Evolutionary conservation across 805 yeast species (phyloP), one percentile per base, ranked within the genome.

Genomic region (Candida peoriensis): DNA sequence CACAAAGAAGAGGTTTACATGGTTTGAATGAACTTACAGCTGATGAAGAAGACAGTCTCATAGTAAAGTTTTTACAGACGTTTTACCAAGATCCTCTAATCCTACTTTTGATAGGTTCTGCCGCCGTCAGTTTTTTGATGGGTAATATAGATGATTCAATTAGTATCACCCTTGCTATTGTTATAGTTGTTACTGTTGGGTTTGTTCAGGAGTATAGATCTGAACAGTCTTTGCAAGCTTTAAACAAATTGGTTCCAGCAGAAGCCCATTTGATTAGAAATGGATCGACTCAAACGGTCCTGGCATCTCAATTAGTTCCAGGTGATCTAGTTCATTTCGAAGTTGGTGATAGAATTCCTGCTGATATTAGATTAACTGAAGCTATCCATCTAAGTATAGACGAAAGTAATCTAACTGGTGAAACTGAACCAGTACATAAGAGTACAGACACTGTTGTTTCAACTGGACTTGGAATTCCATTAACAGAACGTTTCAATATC

Each of bases 141-240:
- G 96, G 96, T n/a, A 93, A 93, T 61, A 76, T 78, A 21, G 97
- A 93, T 56, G 99, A 93, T 58, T 95, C 97, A 2, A 66, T 93
- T n/a, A 80, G 93, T 46, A 93, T 93, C 48, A 81, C 97, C 0
- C 66, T 89, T 43, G 98, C 98, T 4, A 86, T 93, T 32, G 50
- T 85, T 28, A 89, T 93, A 47, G 99, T 93, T 21, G 97, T 93
- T 10, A 76, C 93, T 2, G 99, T 93, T 24, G 99, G 99, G 0
- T 93, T 93, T 63, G 89, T 93, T 21, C 99, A 93, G 63, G 99
- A 93, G 59, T 89, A 89, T 54, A 73, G 97, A 52, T 85, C 96
- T 2, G 99, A 93, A 54, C 83, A 93, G 66, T 85, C 96, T 5
- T 66, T 93, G 39, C 95, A 89, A 57, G 97, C 97, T 0, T 71